Percentiles rank a stretch among this genome's conserved stretches.
These are phyloP conservation scores for Trifolium subterraneum DNA, from an alignment of 306 rosid species.

Conservation along the genomic window DNA sequence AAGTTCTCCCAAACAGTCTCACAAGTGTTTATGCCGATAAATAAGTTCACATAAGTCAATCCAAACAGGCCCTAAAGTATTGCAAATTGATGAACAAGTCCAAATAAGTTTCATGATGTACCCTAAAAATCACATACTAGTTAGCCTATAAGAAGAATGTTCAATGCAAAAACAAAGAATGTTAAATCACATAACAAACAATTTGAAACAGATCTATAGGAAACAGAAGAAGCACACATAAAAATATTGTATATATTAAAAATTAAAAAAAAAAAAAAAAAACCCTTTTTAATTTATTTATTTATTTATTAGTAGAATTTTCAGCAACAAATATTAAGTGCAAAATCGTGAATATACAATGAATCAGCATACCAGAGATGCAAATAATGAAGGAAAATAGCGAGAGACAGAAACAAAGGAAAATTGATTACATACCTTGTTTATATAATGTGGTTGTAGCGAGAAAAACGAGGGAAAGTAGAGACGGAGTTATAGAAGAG, in stretches of 20 bases:
- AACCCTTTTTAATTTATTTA: no score
- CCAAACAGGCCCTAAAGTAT: background rate
- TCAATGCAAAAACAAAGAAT: no score
- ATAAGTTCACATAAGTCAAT: no score
- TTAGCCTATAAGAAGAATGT: conserved; percentile 8
- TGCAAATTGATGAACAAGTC: conserved; percentile 25
- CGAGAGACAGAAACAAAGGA: no score
- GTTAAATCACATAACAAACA: background rate
- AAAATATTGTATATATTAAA: background rate
- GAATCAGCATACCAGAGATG: conserved; percentile 34
- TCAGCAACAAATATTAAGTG: no score
- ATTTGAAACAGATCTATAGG: background rate
- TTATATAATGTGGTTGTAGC: conserved; percentile 22
- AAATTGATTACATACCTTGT: conserved; percentile 34
- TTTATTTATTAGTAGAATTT: no score
- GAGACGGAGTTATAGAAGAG: conserved; percentile 33
- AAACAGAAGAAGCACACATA: conserved; percentile 21
- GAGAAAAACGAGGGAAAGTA: conserved; percentile 45
- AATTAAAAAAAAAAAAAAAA: background rate
- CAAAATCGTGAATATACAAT: background rate
- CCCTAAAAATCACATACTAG: conserved; percentile 5
- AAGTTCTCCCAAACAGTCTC: no score
- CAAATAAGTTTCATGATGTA: conserved; percentile 8
- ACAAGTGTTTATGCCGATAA: no score
- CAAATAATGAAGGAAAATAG: conserved; percentile 7